These are phyloP conservation scores for Citrus trifoliata DNA, from an alignment of 345 rosid genomes.

Conservation along the genomic window DNA sequence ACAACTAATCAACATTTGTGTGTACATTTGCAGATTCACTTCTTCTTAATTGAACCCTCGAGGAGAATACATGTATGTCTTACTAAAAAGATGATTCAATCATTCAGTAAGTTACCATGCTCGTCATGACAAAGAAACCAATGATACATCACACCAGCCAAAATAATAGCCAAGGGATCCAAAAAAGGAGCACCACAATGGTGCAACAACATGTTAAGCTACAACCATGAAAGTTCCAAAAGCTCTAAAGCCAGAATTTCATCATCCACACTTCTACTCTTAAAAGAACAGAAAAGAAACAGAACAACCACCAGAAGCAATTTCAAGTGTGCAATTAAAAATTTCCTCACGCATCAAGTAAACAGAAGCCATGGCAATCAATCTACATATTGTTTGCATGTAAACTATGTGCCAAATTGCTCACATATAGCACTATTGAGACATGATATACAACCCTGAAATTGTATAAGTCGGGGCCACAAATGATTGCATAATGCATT, in stretches of 20 bases:
- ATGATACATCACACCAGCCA: conserved; percentile 28
- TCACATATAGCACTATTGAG: conserved; percentile 3
- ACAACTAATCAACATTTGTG: neutral
- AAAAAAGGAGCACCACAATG: too few relatives aligned
- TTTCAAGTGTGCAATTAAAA: conserved; percentile 16
- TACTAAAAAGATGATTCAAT: neutral
- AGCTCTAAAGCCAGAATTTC: neutral
- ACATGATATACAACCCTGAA: conserved; percentile 6
- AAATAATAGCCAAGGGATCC: neutral
- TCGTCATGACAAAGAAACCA: conserved; percentile 12
- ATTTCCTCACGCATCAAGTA: conserved; percentile 2
- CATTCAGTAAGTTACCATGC: neutral
- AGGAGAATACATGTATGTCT: too few relatives aligned
- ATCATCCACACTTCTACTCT: neutral
- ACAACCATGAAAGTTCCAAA: neutral
- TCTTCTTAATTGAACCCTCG: neutral
- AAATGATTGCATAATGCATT: conserved; percentile 25
- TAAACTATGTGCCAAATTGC: conserved; percentile 14
- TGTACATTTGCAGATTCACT: neutral
- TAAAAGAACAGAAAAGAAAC: neutral
- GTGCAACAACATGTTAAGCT: neutral
- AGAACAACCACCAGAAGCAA: conserved; percentile 9
- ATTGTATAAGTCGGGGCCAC: conserved; percentile 23
- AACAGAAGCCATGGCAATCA: conserved; percentile 15
- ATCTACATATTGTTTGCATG: conserved; percentile 15